Conservation (phyloP, 495 filamentous ascomycete species). For the Penicillium coprophilum region DNA sequence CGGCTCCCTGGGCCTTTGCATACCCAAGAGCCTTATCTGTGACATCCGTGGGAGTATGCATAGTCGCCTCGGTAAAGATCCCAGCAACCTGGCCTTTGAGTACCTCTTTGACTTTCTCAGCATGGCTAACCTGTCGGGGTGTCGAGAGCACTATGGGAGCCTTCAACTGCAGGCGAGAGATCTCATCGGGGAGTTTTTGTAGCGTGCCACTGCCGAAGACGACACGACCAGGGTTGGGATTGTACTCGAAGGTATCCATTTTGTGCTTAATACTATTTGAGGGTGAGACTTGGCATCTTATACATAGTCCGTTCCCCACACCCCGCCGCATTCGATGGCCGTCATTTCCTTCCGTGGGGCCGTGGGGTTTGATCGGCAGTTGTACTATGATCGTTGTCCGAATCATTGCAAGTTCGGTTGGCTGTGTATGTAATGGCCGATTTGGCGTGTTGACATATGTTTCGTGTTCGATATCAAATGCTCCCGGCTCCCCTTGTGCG, state of each 20-base stretch:
- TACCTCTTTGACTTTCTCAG: slow-evolving; percentile 48
- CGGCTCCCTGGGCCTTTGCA: slow-evolving; percentile 47
- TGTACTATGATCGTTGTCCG: slow-evolving; percentile 16
- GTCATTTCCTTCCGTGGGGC: slow-evolving; percentile 35
- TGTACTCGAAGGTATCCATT: slow-evolving; percentile 65
- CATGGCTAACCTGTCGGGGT: slow-evolving; percentile 54
- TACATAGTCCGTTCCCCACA: slow-evolving; percentile 38
- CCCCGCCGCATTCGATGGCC: slow-evolving; percentile 28
- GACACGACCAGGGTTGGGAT: slow-evolving; percentile 56
- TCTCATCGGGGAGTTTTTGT: slow-evolving; percentile 58
- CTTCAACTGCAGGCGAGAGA: slow-evolving; percentile 53
- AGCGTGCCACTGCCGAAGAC: slow-evolving; percentile 64
- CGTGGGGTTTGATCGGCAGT: slow-evolving; percentile 29
- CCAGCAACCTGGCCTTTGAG: slow-evolving; percentile 54
- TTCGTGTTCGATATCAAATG: not conserved
- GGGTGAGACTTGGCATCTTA: slow-evolving; percentile 22
- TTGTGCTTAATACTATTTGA: not conserved
- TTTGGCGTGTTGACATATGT: not conserved
- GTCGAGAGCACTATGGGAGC: slow-evolving; percentile 60
- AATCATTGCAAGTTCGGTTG: not conserved
- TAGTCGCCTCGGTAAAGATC: slow-evolving; percentile 62
- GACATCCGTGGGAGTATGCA: slow-evolving; percentile 66
- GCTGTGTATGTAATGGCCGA: not conserved
- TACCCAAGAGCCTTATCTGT: slow-evolving; percentile 61
- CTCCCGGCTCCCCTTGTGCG: not conserved